phyloP scores from a whole-genome alignment of 139 green algal species.

The Pycnococcus provasolii region DNA sequence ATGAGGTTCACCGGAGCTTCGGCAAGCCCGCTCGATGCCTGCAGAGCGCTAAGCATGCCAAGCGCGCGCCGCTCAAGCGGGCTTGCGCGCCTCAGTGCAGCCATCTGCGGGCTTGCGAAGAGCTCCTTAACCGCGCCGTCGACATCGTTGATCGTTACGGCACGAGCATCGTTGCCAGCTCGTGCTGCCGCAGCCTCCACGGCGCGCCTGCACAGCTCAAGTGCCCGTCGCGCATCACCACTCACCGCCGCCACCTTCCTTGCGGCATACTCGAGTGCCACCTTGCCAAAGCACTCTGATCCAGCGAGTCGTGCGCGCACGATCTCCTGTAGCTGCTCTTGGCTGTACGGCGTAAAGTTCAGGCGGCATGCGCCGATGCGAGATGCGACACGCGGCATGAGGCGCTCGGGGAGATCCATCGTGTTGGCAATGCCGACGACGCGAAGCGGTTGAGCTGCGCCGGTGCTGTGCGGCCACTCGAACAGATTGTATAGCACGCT shows the following conservation, averaged over 20 bases:
- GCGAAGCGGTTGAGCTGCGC: constrained; percentile 32
- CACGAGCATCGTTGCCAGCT: no score
- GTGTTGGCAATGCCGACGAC: constrained; percentile 96
- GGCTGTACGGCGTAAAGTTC: constrained; percentile 33
- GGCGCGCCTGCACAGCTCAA: constrained; percentile 38
- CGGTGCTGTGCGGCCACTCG: constrained; percentile 61
- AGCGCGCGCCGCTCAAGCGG: no score
- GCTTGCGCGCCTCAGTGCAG: no score
- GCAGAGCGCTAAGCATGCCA: no score
- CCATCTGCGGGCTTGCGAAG: constrained; percentile 28
- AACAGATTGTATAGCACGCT: constrained; percentile 98
- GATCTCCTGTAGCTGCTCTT: constrained; percentile 50
- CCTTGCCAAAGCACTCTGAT: constrained; percentile 22
- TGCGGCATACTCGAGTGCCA: constrained; percentile 32
- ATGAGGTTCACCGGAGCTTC: no score
- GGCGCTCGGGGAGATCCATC: constrained; percentile 85
- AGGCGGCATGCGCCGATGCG: constrained; percentile 29
- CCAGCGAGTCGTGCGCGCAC: constrained; percentile 50
- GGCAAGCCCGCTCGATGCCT: no score
- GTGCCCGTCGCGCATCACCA: constrained; percentile 36
- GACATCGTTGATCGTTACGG: constrained; percentile 18
- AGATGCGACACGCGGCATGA: constrained; percentile 76
- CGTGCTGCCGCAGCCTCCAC: constrained; percentile 32
- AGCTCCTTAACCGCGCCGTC: constrained; percentile 36
- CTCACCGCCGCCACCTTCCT: constrained; percentile 41